Percentiles rank a stretch among this genome's conserved stretches.
These are phyloP conservation scores for Fusarium sp. DNA, from an alignment of 2,329 filamentous ascomycete genomes.

Conservation along the genomic window DNA sequence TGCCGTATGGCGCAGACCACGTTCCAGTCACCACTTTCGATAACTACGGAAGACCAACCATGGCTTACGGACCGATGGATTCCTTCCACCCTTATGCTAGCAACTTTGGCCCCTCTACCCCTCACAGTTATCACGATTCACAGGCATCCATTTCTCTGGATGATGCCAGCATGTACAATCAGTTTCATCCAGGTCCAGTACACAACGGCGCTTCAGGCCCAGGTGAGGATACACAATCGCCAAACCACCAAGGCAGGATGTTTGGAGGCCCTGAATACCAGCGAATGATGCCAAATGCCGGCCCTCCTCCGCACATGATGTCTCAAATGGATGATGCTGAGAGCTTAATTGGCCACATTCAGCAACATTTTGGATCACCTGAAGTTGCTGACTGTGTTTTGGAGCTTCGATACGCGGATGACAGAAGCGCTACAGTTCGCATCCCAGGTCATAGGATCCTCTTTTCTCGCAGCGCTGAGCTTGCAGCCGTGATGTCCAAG, in stretches of 20 bases:
- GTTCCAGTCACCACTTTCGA: slow-evolving; percentile 55
- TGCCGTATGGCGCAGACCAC: slow-evolving; percentile 55
- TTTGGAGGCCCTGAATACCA: slow-evolving; percentile 51
- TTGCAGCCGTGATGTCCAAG: slow-evolving; percentile 49
- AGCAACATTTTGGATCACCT: slow-evolving; percentile 52
- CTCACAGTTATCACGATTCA: slow-evolving; percentile 73
- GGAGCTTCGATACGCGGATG: slow-evolving; percentile 61
- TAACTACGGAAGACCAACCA: slow-evolving; percentile 55
- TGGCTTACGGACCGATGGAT: slow-evolving; percentile 54
- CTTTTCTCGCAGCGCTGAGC: slow-evolving; percentile 63
- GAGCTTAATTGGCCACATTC: slow-evolving; percentile 57
- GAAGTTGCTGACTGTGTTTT: slow-evolving; percentile 61
- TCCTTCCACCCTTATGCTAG: slow-evolving; percentile 52
- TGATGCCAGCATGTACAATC: slow-evolving; percentile 59
- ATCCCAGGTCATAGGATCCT: slow-evolving; percentile 69
- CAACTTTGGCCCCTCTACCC: slow-evolving; percentile 67
- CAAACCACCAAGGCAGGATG: slow-evolving; percentile 51
- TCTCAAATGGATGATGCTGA: slow-evolving; percentile 52
- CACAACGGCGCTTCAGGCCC: slow-evolving; percentile 54
- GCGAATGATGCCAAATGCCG: slow-evolving; percentile 53
- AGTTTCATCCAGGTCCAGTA: slow-evolving; percentile 56
- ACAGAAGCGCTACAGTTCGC: slow-evolving; percentile 55
- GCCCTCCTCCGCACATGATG: slow-evolving; percentile 49
- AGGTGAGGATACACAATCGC: slow-evolving; percentile 51
- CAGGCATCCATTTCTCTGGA: slow-evolving; percentile 67